Conservation (phyloP, 805 yeast species). For the Saccharomyces eubayanus region DNA sequence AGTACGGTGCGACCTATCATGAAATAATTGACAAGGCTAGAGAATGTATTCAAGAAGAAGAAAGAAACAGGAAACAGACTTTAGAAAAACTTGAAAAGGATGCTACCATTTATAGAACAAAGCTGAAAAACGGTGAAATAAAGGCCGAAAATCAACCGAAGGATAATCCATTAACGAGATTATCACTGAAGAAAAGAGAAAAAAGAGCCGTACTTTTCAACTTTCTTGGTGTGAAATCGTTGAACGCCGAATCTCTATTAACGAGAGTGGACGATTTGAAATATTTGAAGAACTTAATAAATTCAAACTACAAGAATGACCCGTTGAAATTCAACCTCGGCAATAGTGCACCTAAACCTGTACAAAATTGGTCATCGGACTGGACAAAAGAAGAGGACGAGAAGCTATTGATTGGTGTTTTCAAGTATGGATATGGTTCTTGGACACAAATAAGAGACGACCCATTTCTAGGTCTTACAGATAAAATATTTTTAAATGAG, state of each 20-base stretch:
- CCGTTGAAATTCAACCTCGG: constrained; percentile 54
- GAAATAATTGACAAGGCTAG: constrained; percentile 60
- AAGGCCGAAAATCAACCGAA: constrained; percentile 27
- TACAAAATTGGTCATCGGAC: constrained; percentile 81
- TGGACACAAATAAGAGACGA: constrained; percentile 95
- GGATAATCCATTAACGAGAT: constrained; percentile 42
- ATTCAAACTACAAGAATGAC: constrained; percentile 44
- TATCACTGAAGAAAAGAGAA: constrained; percentile 66
- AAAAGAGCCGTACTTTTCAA: constrained; percentile 86
- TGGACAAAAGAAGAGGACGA: constrained; percentile 85
- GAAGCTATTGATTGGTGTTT: constrained; percentile 76
- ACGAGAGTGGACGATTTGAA: constrained; percentile 82
- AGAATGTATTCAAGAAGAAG: constrained; percentile 56
- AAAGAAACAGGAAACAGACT: constrained; percentile 46
- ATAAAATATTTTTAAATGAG: constrained; percentile 67
- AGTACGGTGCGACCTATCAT: constrained; percentile 65
- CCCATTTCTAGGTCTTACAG: constrained; percentile 78
- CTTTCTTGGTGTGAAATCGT: constrained; percentile 74
- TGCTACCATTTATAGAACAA: constrained; percentile 47
- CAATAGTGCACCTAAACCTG: constrained; percentile 57
- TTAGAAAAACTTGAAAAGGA: constrained; percentile 52
- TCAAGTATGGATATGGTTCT: constrained; percentile 90
- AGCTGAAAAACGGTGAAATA: constrained; percentile 32
- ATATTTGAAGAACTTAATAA: constrained; percentile 46
- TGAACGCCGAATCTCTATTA: constrained; percentile 83